phyloP scores from a whole-genome alignment of 257 asterid species.

The Petunia secreta region DNA sequence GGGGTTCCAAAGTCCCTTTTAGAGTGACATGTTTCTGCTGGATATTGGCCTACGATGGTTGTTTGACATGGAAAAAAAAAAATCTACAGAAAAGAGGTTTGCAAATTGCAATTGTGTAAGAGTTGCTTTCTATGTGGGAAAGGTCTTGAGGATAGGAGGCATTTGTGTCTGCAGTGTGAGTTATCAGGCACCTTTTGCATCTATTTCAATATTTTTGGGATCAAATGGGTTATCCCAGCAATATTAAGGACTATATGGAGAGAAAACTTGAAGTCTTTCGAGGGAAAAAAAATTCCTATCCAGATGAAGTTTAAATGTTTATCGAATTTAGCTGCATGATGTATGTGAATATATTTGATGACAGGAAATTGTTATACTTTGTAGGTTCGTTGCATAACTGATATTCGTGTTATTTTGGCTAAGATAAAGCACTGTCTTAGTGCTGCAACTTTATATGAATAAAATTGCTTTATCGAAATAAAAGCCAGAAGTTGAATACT shows the following conservation, averaged over 20 bases:
- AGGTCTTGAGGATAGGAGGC: neutral
- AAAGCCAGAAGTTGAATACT: neutral
- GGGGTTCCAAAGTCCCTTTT: neutral
- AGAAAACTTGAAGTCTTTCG: neutral
- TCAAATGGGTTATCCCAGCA: neutral
- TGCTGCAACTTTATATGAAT: conserved; percentile 1
- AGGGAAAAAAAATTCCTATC: neutral
- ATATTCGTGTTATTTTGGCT: neutral
- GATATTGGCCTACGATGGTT: neutral
- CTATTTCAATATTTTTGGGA: conserved; percentile 14
- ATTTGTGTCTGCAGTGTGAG: no score
- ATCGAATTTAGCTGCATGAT: neutral
- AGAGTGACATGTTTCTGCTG: conserved; percentile 8
- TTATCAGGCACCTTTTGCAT: neutral
- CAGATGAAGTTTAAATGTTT: neutral
- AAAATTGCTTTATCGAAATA: neutral
- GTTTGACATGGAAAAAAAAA: neutral
- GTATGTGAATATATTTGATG: neutral
- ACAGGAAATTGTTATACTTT: neutral
- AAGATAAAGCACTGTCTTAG: neutral
- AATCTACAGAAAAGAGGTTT: neutral
- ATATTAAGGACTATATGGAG: neutral
- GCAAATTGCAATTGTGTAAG: neutral
- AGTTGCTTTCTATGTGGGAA: neutral
- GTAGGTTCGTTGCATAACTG: neutral